A percentile compares a stretch with the other conserved stretches of the same genome.
Conservation (phyloP, 1,284 basidiomycete genomes). For the Exobasidium cylindrosporum region DNA sequence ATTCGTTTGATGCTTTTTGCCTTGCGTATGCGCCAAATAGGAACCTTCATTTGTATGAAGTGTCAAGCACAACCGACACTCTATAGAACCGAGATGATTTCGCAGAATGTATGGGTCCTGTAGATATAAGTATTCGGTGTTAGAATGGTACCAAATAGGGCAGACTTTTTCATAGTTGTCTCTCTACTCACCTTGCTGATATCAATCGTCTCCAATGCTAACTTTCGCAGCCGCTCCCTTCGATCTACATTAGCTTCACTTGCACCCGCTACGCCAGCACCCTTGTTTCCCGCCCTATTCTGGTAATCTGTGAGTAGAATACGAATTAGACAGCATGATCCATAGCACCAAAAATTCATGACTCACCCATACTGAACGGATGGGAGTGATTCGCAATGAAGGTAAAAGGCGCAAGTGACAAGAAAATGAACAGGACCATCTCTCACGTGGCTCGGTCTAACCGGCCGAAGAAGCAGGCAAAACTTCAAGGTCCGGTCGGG, state of each 20-base stretch:
- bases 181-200: conserved; percentile 27
- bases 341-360: background rate
- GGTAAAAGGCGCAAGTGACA: too few species aligned
- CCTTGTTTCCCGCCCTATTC: conserved; percentile 55
- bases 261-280: conserved; percentile 65
- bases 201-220: conserved; percentile 61
- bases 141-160: background rate
- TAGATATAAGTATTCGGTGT: too few species aligned
- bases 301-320: conserved; percentile 46
- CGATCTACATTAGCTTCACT: conserved; percentile 93
- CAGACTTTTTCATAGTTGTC: background rate
- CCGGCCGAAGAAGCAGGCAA: too few species aligned
- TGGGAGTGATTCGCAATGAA: too few species aligned
- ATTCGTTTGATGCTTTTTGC: conserved; percentile 99
- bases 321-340: background rate
- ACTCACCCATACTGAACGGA: conserved; percentile 11
- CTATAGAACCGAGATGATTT: conserved; percentile 92
- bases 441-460: too few species aligned
- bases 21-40: conserved; percentile 98
- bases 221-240: conserved; percentile 87
- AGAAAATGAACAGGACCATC: too few species aligned
- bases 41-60: conserved; percentile 99
- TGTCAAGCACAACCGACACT: conserved; percentile 95
- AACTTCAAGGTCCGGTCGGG: too few species aligned
- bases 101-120: conserved; percentile 98